Evolutionary conservation across 129 eudicot genomes (phyloP).

Genomic region (Arctium minus): DNA sequence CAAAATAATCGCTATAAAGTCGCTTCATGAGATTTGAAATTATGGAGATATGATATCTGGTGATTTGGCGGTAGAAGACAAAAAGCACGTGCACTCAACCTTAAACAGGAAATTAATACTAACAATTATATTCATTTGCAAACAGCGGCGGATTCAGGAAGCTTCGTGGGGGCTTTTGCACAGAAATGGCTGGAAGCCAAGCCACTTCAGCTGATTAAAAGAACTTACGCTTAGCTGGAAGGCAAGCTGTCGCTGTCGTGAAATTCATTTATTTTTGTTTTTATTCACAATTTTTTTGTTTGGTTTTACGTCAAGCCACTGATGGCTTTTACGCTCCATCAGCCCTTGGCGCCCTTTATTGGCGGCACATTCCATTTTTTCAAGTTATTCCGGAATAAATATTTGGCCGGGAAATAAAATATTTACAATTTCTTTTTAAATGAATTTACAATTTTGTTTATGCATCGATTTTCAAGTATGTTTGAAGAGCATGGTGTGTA

Average conservation of each 20-base stretch:
- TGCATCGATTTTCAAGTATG: background rate
- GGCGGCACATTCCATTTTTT: constrained; percentile 12
- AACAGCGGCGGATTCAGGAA: constrained; percentile 35
- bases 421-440: too few species aligned
- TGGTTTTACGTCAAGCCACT: constrained; percentile 1
- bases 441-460: too few species aligned
- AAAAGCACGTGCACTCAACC: constrained; percentile 34
- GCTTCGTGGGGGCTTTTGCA: background rate
- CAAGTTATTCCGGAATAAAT: background rate
- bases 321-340: constrained; percentile 1
- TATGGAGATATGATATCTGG: background rate
- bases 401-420: background rate
- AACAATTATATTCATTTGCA: background rate
- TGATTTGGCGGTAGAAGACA: constrained; percentile 16
- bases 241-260: constrained; percentile 22
- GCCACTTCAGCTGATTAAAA: constrained; percentile 17
- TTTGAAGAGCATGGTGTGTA: background rate
- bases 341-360: background rate
- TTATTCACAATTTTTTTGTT: background rate
- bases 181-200: constrained; percentile 20
- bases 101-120: constrained; percentile 8
- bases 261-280: background rate
- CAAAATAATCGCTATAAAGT: too few species aligned
- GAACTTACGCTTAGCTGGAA: constrained; percentile 24
- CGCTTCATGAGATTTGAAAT: background rate